Conservation (phyloP, 2,329 filamentous ascomycete genomes). For the Coniochaeta hoffmannii region DNA sequence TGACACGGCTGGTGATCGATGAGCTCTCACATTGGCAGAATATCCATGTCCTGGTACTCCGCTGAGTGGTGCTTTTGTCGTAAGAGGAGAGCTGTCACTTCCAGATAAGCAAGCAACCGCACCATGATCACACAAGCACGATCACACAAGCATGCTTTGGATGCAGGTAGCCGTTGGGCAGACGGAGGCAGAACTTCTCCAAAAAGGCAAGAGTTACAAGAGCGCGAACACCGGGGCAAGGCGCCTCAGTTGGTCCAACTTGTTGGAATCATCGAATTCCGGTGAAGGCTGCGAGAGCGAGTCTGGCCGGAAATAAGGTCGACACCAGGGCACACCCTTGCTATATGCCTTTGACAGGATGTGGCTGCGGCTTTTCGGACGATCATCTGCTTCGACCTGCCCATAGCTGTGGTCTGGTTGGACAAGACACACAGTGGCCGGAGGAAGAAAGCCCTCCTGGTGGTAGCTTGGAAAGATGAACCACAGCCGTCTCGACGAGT, state of each 20-base stretch:
- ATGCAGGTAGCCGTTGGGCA: neutral
- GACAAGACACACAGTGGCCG: no score
- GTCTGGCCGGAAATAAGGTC: no score
- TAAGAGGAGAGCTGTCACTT: neutral
- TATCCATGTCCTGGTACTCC: neutral
- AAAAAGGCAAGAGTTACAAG: neutral
- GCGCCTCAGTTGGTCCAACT: no score
- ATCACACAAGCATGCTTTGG: neutral
- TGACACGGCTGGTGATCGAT: neutral
- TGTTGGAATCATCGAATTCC: no score
- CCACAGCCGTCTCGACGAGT: neutral
- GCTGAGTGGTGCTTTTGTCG: neutral
- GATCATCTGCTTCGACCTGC: no score
- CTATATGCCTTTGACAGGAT: no score
- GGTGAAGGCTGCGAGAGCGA: no score
- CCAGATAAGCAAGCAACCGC: neutral
- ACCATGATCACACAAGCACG: neutral
- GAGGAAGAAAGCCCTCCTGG: no score
- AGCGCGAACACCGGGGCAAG: neutral
- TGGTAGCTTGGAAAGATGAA: no score
- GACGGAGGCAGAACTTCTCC: neutral
- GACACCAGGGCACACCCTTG: no score
- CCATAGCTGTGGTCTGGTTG: no score
- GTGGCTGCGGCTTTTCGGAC: no score
- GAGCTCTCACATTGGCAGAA: neutral